phyloP scores from a whole-genome alignment of 768 basidiomycete species.

The Cubamyces sp. region DNA sequence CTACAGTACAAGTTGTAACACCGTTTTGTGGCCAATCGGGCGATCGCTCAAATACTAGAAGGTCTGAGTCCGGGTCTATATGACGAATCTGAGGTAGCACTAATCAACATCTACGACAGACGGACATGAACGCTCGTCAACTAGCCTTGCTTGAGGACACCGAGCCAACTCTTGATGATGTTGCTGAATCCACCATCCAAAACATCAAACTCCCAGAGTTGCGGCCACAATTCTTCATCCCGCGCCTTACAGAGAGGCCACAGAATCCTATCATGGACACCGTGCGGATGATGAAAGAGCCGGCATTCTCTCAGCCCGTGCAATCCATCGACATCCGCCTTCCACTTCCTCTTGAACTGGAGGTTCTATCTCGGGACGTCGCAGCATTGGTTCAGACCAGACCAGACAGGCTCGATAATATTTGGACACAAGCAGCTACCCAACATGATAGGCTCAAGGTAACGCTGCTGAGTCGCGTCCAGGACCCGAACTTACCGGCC shows the following conservation, averaged over 20 bases:
- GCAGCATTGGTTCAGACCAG: slow-evolving; percentile 1
- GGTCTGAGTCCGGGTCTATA: too few species aligned
- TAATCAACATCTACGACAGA: too few species aligned
- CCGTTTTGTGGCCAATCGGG: too few species aligned
- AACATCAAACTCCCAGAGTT: slow-evolving; percentile 21
- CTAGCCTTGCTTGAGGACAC: not conserved
- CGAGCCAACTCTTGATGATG: not conserved
- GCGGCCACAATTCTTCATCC: slow-evolving; percentile 56
- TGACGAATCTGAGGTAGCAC: too few species aligned
- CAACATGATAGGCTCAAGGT: slow-evolving; percentile 5
- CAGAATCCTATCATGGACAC: slow-evolving; percentile 79
- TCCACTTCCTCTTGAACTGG: slow-evolving; percentile 17
- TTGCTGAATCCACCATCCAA: not conserved
- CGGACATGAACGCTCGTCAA: too few species aligned
- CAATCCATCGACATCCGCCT: not conserved
- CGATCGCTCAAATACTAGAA: too few species aligned
- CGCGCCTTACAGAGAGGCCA: slow-evolving; percentile 66
- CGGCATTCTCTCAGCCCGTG: not conserved
- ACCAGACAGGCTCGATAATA: slow-evolving; percentile 1
- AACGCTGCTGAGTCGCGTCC: not conserved
- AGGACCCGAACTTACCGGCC: not conserved
- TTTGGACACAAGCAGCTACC: slow-evolving; percentile 14
- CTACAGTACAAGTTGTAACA: too few species aligned
- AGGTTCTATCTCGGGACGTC: slow-evolving; percentile 13
- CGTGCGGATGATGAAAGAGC: slow-evolving; percentile 38